These are phyloP conservation scores for Fusarium liriodendri DNA, from an alignment of 2,329 filamentous ascomycete species.

Conservation along the genomic window DNA sequence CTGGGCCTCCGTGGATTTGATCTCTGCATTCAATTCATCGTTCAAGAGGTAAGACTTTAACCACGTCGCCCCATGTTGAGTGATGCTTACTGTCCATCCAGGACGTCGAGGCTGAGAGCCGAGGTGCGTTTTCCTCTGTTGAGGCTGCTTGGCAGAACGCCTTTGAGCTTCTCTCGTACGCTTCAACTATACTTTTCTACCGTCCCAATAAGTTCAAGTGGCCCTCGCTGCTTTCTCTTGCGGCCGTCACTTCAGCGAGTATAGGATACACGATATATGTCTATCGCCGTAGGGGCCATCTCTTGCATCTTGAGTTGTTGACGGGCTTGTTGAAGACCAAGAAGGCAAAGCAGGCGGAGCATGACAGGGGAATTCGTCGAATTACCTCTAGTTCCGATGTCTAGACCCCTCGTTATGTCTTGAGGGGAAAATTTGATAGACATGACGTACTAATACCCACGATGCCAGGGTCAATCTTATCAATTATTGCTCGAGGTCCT, in stretches of 20 bases:
- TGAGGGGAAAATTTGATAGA: too few species aligned
- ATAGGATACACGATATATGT: not conserved
- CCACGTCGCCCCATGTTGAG: not conserved
- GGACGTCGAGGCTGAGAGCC: not conserved
- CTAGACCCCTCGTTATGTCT: not conserved
- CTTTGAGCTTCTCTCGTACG: not conserved
- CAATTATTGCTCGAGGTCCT: too few species aligned
- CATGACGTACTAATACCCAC: too few species aligned
- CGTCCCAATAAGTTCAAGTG: not conserved
- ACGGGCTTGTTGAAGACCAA: not conserved
- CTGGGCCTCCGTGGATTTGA: not conserved
- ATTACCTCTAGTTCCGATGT: not conserved
- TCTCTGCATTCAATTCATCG: not conserved
- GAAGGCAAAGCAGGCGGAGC: not conserved
- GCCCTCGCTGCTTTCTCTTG: not conserved
- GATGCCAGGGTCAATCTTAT: too few species aligned
- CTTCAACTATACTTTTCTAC: not conserved
- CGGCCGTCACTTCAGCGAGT: not conserved
- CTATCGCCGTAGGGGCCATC: not conserved
- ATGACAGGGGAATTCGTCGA: not conserved
- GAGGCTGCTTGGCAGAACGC: not conserved
- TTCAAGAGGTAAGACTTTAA: not conserved
- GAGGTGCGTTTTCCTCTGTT: not conserved
- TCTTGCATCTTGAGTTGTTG: not conserved
- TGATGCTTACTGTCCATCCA: accelerated